Evolutionary conservation across 2,329 filamentous ascomycete species (phyloP).

Genomic region (Aspergillus neotritici): DNA sequence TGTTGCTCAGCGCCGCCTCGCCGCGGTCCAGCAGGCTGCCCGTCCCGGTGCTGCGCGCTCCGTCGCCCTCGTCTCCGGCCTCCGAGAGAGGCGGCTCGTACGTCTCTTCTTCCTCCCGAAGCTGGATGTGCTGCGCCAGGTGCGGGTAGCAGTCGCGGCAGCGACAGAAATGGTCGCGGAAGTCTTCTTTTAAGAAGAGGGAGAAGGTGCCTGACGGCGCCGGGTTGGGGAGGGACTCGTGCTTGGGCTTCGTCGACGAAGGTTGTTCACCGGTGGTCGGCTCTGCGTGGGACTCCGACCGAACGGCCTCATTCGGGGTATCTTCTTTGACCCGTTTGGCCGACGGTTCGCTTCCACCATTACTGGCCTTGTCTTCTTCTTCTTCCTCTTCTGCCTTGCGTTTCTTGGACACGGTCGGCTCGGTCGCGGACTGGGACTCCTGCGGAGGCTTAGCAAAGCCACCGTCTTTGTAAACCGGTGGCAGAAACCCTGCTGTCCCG

Average conservation of each 20-base stretch:
- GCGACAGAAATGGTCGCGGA: constrained; percentile 76
- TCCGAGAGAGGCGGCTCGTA: constrained; percentile 88
- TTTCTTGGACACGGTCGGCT: constrained; percentile 49
- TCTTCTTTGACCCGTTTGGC: constrained; percentile 48
- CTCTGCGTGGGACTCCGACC: constrained; percentile 9
- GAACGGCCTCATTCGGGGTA: constrained; percentile 11
- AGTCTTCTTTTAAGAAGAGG: constrained; percentile 72
- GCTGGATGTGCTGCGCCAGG: constrained; percentile 66
- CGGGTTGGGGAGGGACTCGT: constrained; percentile 51
- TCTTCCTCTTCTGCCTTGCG: constrained; percentile 57
- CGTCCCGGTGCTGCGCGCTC: constrained; percentile 55
- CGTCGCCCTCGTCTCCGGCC: constrained; percentile 46
- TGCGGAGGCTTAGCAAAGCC: constrained; percentile 11
- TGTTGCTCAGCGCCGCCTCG: constrained; percentile 82
- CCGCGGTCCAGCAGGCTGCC: constrained; percentile 84
- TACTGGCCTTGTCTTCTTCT: constrained; percentile 19
- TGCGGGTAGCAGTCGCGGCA: constrained; percentile 74
- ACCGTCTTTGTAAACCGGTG: constrained; percentile 56
- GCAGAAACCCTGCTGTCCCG: constrained; percentile 70
- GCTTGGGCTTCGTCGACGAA: constrained; percentile 46
- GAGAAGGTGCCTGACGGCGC: constrained; percentile 60
- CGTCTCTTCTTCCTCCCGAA: constrained; percentile 87
- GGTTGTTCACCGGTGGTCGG: not conserved
- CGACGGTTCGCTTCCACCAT: constrained; percentile 10
- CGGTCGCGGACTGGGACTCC: not conserved